Evolutionary conservation across 805 yeast species (phyloP).

Genomic region (Ogataea methanolica): DNA sequence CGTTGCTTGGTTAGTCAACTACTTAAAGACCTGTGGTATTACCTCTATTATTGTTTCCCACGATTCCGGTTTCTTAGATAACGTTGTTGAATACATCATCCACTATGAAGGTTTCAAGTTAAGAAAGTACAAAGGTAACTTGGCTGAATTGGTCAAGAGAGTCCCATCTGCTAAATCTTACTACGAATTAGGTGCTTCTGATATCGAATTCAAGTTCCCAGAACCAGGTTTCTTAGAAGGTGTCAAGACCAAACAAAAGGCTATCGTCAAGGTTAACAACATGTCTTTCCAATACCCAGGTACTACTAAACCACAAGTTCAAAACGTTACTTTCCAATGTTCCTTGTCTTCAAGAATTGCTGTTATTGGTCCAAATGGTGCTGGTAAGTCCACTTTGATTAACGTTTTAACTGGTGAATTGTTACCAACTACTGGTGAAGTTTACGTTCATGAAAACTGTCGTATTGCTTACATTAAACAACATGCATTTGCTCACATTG

Average conservation of each 20-base stretch:
- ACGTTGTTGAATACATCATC: slow-evolving; percentile 95
- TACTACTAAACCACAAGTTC: slow-evolving; percentile 91
- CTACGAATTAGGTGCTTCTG: slow-evolving; percentile 98
- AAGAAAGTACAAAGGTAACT: slow-evolving; percentile 99
- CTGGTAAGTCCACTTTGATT: slow-evolving; percentile 99
- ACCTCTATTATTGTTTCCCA: slow-evolving; percentile 98
- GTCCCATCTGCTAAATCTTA: slow-evolving; percentile 98
- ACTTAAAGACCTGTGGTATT: slow-evolving; percentile 97
- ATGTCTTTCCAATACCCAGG: slow-evolving; percentile 99
- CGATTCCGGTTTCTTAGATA: slow-evolving; percentile 99
- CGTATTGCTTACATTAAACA: slow-evolving; percentile 99
- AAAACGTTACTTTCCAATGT: slow-evolving; percentile 95
- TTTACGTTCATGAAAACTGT: slow-evolving; percentile 98
- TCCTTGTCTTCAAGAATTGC: slow-evolving; percentile 99
- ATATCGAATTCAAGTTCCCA: slow-evolving; percentile 95
- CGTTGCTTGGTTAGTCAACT: slow-evolving; percentile 99
- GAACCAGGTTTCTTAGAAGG: slow-evolving; percentile 99
- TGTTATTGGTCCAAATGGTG: slow-evolving; percentile 99
- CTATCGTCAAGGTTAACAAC: slow-evolving; percentile 95
- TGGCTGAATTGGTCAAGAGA: slow-evolving; percentile 96
- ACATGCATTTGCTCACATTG: slow-evolving; percentile 99
- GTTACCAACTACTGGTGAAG: slow-evolving; percentile 97
- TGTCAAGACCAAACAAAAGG: slow-evolving; percentile 99
- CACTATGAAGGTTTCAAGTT: slow-evolving; percentile 99
- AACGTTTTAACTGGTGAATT: slow-evolving; percentile 99